A percentile compares a stretch with the other conserved stretches of the same genome.
Conservation (phyloP, 257 asterid genomes). For the Anisodus tanguticus region DNA sequence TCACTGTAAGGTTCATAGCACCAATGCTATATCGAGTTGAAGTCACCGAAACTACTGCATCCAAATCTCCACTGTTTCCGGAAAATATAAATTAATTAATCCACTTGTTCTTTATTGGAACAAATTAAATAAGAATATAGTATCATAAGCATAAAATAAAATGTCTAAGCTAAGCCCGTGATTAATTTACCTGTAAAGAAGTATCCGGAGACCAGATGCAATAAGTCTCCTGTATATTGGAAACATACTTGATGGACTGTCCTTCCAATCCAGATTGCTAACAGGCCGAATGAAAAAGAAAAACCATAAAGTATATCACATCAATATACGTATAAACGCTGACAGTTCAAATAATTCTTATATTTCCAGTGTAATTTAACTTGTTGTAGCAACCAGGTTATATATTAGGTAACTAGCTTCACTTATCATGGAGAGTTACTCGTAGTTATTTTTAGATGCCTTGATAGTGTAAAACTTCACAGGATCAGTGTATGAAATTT, state of each 20-base stretch:
- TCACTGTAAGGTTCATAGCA: slow-evolving; percentile 45
- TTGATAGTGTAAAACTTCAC: too few species aligned
- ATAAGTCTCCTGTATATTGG: slow-evolving; percentile 42
- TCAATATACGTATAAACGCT: not conserved
- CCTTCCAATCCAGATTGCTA: slow-evolving; percentile 38
- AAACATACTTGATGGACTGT: slow-evolving; percentile 48
- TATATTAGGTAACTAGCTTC: too few species aligned
- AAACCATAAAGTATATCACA: not conserved
- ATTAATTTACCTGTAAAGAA: slow-evolving; percentile 43
- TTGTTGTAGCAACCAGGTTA: not conserved
- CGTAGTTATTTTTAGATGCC: too few species aligned
- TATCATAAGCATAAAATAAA: not conserved
- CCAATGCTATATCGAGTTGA: slow-evolving; percentile 45
- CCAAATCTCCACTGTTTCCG: slow-evolving; percentile 51
- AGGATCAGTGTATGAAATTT: too few species aligned
- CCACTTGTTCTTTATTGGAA: not conserved
- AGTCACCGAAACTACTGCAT: slow-evolving; percentile 49
- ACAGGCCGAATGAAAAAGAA: not conserved
- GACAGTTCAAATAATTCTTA: not conserved
- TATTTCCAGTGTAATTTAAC: not conserved
- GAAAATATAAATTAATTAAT: not conserved
- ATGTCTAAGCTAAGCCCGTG: not conserved
- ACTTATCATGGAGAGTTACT: too few species aligned
- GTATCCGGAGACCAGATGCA: slow-evolving; percentile 47
- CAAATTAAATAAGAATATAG: not conserved